Evolutionary conservation across 164 flowering plant species (phyloP).

Genomic region (Magnolia changhungtana): DNA sequence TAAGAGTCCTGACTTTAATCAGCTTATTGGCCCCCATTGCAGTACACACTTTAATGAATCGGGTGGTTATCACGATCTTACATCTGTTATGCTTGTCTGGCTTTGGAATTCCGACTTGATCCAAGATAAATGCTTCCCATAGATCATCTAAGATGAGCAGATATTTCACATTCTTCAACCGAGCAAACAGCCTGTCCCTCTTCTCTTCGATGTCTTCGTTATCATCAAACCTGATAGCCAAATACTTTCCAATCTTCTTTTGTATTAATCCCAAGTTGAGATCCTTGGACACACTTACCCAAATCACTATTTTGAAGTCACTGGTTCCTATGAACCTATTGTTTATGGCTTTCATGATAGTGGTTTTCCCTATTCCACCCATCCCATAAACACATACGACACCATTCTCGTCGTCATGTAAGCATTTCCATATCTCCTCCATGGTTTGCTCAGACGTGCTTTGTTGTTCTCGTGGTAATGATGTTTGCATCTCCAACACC

Average conservation of each 20-base stretch:
- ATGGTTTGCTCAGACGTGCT: neutral
- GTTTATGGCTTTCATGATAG: neutral
- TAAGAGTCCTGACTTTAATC: neutral
- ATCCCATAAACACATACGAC: conserved; percentile 3
- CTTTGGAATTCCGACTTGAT: conserved; percentile 24
- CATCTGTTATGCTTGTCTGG: conserved; percentile 2
- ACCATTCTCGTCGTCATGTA: neutral
- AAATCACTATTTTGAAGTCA: conserved; percentile 7
- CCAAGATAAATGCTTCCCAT: conserved; percentile 23
- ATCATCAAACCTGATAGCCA: conserved; percentile 7
- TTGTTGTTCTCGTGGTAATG: neutral
- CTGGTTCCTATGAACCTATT: neutral
- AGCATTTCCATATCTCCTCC: neutral
- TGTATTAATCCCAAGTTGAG: neutral
- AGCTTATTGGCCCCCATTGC: conserved; percentile 19
- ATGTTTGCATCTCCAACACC: neutral
- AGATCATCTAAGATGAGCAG: conserved; percentile 29
- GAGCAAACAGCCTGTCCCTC: conserved; percentile 3
- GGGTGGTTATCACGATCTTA: conserved; percentile 25
- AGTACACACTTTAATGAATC: conserved; percentile 20
- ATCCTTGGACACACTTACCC: conserved; percentile 11
- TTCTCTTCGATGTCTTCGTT: neutral
- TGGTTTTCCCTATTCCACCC: conserved; percentile 17
- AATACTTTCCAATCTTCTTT: neutral
- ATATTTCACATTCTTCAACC: conserved; percentile 6